Evolutionary conservation across 441 rosid species (phyloP).

Genomic region (Mallotus repandus): DNA sequence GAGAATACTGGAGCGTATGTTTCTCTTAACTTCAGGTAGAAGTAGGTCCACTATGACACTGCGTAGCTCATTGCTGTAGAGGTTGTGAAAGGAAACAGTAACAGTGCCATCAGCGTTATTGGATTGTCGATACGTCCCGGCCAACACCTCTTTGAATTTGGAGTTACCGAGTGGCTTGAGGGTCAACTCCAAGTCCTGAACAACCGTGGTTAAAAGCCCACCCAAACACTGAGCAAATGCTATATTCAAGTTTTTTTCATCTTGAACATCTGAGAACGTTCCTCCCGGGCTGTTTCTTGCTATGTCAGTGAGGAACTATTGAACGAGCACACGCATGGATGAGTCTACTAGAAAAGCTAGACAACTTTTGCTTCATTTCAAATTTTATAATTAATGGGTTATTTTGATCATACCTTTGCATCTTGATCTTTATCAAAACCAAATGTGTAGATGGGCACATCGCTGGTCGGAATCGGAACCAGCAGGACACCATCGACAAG

Average conservation of each 20-base stretch:
- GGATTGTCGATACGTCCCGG: constrained; percentile 2
- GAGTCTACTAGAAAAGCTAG: neutral
- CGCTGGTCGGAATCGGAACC: neutral
- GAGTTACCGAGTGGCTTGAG: neutral
- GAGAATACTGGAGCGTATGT: neutral
- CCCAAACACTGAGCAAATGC: constrained; percentile 11
- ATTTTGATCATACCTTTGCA: neutral
- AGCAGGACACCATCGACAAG: neutral
- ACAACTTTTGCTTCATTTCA: neutral
- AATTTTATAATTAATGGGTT: neutral
- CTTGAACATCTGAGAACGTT: constrained; percentile 10
- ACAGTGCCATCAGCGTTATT: constrained; percentile 8
- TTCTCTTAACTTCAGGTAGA: neutral
- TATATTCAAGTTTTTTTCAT: constrained; percentile 3
- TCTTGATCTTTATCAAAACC: neutral
- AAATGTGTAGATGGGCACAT: constrained; percentile 2
- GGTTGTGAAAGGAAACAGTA: neutral
- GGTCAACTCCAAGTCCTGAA: constrained; percentile 8
- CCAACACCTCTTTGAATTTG: neutral
- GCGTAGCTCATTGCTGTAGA: constrained; percentile 10
- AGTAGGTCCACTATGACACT: constrained; percentile 6
- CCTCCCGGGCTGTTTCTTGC: neutral
- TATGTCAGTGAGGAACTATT: constrained; percentile 2
- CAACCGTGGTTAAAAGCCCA: constrained; percentile 8
- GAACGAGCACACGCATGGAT: neutral